Evolutionary conservation across 768 basidiomycete genomes (phyloP).

Genomic region (Hygrophorus russula): DNA sequence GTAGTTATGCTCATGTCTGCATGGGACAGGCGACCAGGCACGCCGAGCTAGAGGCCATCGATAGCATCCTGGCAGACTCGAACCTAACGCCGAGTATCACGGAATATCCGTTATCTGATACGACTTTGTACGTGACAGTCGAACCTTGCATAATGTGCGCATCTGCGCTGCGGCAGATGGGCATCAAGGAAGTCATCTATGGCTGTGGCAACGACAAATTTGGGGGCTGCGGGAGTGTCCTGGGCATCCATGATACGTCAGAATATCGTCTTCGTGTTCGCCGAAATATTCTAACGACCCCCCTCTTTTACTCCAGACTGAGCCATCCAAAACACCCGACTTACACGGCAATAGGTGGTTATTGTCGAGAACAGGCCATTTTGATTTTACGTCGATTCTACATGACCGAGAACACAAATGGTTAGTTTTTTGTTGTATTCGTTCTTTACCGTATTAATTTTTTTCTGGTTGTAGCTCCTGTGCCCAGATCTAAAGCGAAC

Average conservation of each 20-base stretch:
- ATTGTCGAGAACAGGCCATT: constrained; percentile 74
- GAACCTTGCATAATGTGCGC: constrained; percentile 99
- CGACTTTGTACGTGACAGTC: constrained; percentile 93
- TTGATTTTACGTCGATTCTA: constrained; percentile 69
- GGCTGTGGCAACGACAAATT: constrained; percentile 95
- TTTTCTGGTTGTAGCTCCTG: no score
- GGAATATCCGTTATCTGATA: constrained; percentile 58
- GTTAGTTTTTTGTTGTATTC: no score
- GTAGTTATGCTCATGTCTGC: no score
- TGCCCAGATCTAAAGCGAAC: no score
- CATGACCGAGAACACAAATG: no score
- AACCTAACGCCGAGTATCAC: constrained; percentile 39
- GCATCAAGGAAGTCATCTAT: constrained; percentile 83
- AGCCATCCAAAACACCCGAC: constrained; percentile 62
- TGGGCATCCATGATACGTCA: constrained; percentile 74
- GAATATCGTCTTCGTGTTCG: constrained; percentile 10
- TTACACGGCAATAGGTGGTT: constrained; percentile 69
- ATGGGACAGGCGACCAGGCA: constrained; percentile 88
- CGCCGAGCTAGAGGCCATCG: constrained; percentile 95
- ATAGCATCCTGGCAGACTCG: constrained; percentile 62
- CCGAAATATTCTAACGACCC: neutral
- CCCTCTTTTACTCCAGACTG: constrained; percentile 30
- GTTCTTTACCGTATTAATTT: no score
- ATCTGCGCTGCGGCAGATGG: constrained; percentile 86
- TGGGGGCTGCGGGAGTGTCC: constrained; percentile 91